Percentiles rank a stretch among this genome's conserved stretches.
These are phyloP conservation scores for Ceratobasidium sp. DNA, from an alignment of 1,284 basidiomycete species.

Conservation along the genomic window DNA sequence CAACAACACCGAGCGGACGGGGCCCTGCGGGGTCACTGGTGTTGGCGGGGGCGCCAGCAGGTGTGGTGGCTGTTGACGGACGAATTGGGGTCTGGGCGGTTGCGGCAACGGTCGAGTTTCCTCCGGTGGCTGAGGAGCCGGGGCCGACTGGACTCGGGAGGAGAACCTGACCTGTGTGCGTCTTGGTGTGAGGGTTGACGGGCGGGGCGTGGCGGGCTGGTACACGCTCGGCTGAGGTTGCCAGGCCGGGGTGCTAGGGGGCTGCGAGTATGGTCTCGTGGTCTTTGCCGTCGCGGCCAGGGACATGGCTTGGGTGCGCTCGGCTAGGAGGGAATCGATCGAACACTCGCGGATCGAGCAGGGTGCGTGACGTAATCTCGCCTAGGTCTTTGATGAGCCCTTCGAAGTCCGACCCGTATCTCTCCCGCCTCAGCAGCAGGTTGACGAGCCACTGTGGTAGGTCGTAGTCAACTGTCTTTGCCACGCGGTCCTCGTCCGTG, in stretches of 20 bases:
- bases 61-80: background rate
- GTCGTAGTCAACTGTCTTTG: background rate
- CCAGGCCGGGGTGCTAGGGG: too few relatives aligned
- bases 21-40: background rate
- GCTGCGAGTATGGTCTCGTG: too few relatives aligned
- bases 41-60: background rate
- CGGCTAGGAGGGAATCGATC: background rate
- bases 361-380: background rate
- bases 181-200: too few relatives aligned
- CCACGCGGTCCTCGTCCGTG: background rate
- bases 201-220: background rate
- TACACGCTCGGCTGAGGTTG: background rate
- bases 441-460: background rate
- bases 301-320: background rate
- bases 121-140: background rate
- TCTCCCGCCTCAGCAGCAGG: background rate
- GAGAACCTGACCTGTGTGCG: background rate
- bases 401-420: background rate
- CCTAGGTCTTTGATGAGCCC: constrained; percentile 24
- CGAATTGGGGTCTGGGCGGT: background rate
- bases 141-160: background rate
- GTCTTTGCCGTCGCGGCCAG: too few relatives aligned
- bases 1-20: background rate
- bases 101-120: background rate
- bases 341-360: background rate